Base-by-base conservation (phyloP, 345 rosid genomes). In the Bruguiera sexangula region DNA sequence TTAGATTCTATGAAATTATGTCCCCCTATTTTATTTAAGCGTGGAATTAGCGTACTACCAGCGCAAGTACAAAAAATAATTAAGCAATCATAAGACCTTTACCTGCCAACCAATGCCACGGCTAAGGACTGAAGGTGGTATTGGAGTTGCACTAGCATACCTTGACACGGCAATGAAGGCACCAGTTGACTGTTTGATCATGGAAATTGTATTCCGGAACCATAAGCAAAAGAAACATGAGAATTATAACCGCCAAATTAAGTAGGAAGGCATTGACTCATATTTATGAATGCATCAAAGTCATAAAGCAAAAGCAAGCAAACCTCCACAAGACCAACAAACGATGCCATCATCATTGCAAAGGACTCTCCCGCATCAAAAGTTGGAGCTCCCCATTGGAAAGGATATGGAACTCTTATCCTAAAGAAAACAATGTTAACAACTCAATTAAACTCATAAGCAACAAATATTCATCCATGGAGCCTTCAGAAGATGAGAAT, bases 21-120 rank as follows among this genome's bases (percentile, higher is more conserved):
- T 73, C 50, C 20, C 48, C 55, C 36, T 2, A 18, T 48, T 27
- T 21, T 27, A 2, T 27, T 54, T 31, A 21, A 58, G 53, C 18
- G 26, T 53, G 34, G 64, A 48, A 60, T 2, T 8, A n/a, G 24
- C 24, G 11, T 68, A 51, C 34, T 60, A 51, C 9, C 24, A 50
- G 8, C 62, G 24, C 5, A 30, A 61, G 8, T 36, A 55, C 53
- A 32, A 72, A 46, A 46, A 8, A 30, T 5, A 68, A 43, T 48
- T 18, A 62, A 57, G 53, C 46, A 36, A 46, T 39, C 64, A 71
- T 18, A 69, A 65, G 65, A 36, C 32, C 21, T 51, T 8, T 84
- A 94, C 98, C 97, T 94, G 98, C 98, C 98, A 94, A 78, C 98
- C 96, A 67, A 94, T 82, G 24, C 98, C 98, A 5, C 96, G 97